Evolutionary conservation across 352 stramenopile genomes (phyloP).

Genomic region (Phytophthora capsici): DNA sequence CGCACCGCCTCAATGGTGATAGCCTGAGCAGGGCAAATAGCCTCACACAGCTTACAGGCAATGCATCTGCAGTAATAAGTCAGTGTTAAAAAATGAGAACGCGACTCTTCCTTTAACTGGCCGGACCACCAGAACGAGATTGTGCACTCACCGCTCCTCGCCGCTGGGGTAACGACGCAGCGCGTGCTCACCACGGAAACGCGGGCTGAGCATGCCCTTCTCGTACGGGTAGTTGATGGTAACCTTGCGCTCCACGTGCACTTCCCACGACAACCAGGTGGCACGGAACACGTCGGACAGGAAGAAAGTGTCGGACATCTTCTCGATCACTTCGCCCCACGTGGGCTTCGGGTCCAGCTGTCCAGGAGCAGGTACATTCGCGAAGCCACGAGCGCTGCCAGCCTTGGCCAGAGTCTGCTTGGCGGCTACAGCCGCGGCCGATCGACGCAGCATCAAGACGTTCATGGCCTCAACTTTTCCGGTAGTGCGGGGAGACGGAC

Average conservation of each 20-base stretch:
- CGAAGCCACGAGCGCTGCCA: slow-evolving; percentile 37
- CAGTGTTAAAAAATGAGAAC: slow-evolving; percentile 9
- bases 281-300: slow-evolving; percentile 81
- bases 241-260: slow-evolving; percentile 92
- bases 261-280: slow-evolving; percentile 81
- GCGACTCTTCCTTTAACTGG: slow-evolving; percentile 5
- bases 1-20: slow-evolving; percentile 99
- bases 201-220: slow-evolving; percentile 95
- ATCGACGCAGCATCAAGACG: slow-evolving; percentile 68
- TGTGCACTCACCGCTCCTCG: slow-evolving; percentile 92
- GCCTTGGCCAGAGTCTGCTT: slow-evolving; percentile 36
- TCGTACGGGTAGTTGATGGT: slow-evolving; percentile 99
- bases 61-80: slow-evolving; percentile 92
- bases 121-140: slow-evolving; percentile 25
- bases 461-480: slow-evolving; percentile 39
- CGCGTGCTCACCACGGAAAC: slow-evolving; percentile 99
- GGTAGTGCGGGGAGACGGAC: slow-evolving; percentile 35
- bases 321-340: slow-evolving; percentile 78
- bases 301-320: slow-evolving; percentile 87
- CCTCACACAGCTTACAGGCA: slow-evolving; percentile 99
- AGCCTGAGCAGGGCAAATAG: slow-evolving; percentile 98
- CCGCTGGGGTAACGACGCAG: slow-evolving; percentile 98
- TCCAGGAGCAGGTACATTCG: slow-evolving; percentile 31
- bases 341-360: slow-evolving; percentile 62
- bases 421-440: slow-evolving; percentile 42